Conservation (phyloP, 805 yeast genomes). For the Sungouiella blattae region DNA sequence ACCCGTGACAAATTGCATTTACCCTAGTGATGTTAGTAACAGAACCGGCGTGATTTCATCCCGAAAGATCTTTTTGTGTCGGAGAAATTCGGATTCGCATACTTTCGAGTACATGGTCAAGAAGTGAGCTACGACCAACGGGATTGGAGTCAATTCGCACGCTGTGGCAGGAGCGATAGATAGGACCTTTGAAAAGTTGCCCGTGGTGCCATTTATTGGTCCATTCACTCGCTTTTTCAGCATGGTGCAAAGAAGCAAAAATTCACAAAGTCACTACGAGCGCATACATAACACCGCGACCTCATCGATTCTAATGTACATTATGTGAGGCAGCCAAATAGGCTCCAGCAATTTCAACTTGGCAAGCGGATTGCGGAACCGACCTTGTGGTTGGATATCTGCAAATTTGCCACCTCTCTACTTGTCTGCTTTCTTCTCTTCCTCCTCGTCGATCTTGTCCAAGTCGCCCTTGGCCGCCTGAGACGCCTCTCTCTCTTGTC, state of each 20-base stretch:
- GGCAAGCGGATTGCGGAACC: too few relatives aligned
- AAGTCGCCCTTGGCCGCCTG: conserved; percentile 24
- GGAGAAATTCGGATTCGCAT: conserved; percentile 9
- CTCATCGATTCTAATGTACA: too few relatives aligned
- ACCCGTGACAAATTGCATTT: conserved; percentile 54
- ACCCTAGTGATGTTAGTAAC: conserved; percentile 36
- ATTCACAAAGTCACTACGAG: too few relatives aligned
- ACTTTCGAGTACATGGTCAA: conserved; percentile 50
- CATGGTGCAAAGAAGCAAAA: too few relatives aligned
- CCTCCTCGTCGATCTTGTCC: conserved; percentile 30
- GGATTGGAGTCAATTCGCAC: conserved; percentile 11
- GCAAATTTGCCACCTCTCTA: too few relatives aligned
- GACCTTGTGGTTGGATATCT: too few relatives aligned
- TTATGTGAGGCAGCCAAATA: too few relatives aligned
- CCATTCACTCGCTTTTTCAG: too few relatives aligned
- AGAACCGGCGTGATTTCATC: neutral
- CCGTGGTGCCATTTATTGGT: too few relatives aligned
- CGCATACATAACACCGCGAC: too few relatives aligned
- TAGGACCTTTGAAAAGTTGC: too few relatives aligned
- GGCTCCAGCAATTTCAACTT: too few relatives aligned
- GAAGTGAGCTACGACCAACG: conserved; percentile 48
- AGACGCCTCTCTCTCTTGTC: conserved; percentile 74
- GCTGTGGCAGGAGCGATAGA: neutral
- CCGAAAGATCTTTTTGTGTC: neutral
- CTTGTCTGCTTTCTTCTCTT: conserved; percentile 16